Conservation (phyloP, 805 yeast genomes). For the Nakazawaea ishiwadae region DNA sequence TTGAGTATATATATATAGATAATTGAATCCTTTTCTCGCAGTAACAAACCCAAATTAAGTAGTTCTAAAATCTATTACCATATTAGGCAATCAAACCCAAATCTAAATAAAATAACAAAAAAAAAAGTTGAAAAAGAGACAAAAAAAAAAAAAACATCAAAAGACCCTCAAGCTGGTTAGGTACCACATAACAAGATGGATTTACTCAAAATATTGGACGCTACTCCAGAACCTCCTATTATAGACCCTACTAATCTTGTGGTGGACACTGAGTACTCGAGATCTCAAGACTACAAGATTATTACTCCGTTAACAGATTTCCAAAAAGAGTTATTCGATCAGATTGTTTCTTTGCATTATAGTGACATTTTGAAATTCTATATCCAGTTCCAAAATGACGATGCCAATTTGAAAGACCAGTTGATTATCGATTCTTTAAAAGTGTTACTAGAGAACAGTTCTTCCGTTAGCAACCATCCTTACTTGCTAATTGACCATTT, state of each 20-base stretch:
- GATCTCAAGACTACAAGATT: constrained; percentile 63
- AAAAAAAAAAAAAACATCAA: background rate
- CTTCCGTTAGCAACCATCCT: constrained; percentile 84
- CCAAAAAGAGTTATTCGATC: constrained; percentile 86
- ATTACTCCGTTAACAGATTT: constrained; percentile 83
- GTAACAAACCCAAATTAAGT: too few relatives aligned
- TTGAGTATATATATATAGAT: background rate
- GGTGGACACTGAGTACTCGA: constrained; percentile 29
- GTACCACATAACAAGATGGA: too few relatives aligned
- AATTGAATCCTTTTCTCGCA: background rate
- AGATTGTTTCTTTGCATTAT: constrained; percentile 86
- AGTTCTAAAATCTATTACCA: too few relatives aligned
- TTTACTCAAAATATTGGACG: constrained; percentile 67
- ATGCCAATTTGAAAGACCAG: constrained; percentile 37
- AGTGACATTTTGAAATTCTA: constrained; percentile 85
- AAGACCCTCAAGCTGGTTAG: too few relatives aligned
- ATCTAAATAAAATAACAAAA: too few relatives aligned
- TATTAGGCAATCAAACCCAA: too few relatives aligned
- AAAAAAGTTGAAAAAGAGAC: background rate
- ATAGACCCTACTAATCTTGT: constrained; percentile 49
- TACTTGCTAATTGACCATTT: constrained; percentile 78
- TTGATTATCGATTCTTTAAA: constrained; percentile 71
- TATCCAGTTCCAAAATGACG: constrained; percentile 49
- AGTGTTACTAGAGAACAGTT: constrained; percentile 70
- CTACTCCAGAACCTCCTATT: constrained; percentile 80